These are phyloP conservation scores for Tubosaeta sp. DNA, from an alignment of 768 basidiomycete species.

Conservation along the genomic window DNA sequence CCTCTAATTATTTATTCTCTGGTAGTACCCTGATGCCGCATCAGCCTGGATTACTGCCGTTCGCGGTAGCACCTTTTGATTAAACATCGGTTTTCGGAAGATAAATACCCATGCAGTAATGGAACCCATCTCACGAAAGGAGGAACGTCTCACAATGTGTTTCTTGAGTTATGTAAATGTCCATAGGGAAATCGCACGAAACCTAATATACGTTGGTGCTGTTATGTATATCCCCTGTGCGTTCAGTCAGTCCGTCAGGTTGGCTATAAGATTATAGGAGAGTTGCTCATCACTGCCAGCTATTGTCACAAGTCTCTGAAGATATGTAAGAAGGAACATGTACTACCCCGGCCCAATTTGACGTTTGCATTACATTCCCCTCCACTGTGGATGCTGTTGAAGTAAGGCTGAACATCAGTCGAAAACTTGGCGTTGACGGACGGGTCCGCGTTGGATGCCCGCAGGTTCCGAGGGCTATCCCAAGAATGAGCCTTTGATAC, in stretches of 20 bases:
- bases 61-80: neutral
- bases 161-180: too few relatives aligned
- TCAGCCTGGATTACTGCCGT: slow-evolving; percentile 1
- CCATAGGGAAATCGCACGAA: too few relatives aligned
- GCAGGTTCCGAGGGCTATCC: neutral
- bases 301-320: neutral
- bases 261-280: neutral
- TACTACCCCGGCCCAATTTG: too few relatives aligned
- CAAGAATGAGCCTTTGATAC: neutral
- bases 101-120: too few relatives aligned
- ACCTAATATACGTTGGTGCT: too few relatives aligned
- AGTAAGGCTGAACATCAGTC: neutral
- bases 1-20: neutral
- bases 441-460: neutral
- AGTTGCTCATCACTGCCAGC: too few relatives aligned
- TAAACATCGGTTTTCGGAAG: neutral
- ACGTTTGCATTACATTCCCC: too few relatives aligned
- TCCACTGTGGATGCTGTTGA: neutral
- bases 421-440: neutral
- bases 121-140: too few relatives aligned
- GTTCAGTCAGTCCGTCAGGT: neutral
- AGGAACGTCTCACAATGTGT: too few relatives aligned
- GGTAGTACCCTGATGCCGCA: neutral
- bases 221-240: too few relatives aligned
- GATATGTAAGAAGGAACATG: neutral